A percentile compares a stretch with the other conserved stretches of the same genome.
Conservation (phyloP, 208 protist genomes). For the Balamuthia mandrillaris region DNA sequence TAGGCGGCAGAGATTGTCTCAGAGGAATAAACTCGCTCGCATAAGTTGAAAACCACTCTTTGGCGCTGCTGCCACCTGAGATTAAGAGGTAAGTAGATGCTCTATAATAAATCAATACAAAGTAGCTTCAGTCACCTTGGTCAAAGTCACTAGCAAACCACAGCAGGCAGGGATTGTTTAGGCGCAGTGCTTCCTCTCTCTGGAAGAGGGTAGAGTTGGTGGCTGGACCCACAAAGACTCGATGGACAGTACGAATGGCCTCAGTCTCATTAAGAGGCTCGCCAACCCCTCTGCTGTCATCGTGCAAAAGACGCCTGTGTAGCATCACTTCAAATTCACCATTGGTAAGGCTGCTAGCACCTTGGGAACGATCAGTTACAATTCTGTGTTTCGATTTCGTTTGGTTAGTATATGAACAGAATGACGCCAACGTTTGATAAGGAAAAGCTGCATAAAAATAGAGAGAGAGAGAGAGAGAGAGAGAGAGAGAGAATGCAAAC, state of each 20-base stretch:
- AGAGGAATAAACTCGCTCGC: background rate
- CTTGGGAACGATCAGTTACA: background rate
- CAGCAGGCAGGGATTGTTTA: background rate
- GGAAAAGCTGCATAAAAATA: too few relatives aligned
- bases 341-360: background rate
- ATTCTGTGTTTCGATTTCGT: too few relatives aligned
- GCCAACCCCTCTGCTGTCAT: background rate
- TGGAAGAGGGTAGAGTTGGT: background rate
- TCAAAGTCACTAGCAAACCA: background rate
- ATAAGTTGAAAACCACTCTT: background rate
- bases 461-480: background rate
- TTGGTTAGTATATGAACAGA: background rate
- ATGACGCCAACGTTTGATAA: background rate
- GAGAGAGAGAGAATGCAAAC: background rate
- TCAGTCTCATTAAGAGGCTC: constrained; percentile 7
- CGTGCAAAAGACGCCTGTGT: background rate
- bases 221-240: background rate
- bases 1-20: background rate
- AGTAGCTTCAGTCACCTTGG: background rate
- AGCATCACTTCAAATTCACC: constrained; percentile 1
- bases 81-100: background rate
- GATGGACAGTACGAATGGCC: background rate
- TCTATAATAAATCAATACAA: background rate
- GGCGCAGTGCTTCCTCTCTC: background rate
- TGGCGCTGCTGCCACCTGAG: background rate